Conservation (phyloP, 2,329 filamentous ascomycete species). For the Neoscytalidium dimidiatum region DNA sequence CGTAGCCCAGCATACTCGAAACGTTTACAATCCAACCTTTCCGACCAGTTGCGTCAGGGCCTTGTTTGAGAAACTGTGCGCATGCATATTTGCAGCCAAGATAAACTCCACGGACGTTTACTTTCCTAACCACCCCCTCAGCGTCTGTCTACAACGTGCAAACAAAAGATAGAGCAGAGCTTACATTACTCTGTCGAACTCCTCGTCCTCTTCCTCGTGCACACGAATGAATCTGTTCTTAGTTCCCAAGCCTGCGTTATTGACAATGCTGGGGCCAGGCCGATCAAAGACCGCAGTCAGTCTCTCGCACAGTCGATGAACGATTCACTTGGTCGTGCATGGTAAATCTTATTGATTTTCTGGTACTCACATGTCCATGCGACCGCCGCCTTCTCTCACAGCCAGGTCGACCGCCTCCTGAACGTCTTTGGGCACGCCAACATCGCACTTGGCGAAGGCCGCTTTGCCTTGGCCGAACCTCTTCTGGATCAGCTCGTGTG, state of each 20-base stretch:
- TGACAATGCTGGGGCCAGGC: constrained; percentile 26
- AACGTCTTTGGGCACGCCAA: constrained; percentile 27
- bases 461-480: constrained; percentile 13
- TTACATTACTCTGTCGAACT: constrained; percentile 11
- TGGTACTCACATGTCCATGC: constrained; percentile 32
- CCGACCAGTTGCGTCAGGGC: constrained; percentile 27
- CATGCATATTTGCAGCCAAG: constrained; percentile 42
- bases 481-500: constrained; percentile 22
- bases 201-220: constrained; percentile 3
- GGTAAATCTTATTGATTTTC: too few relatives aligned
- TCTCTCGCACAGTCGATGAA: neutral
- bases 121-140: constrained; percentile 25
- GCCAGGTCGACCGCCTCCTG: constrained; percentile 25
- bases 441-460: constrained; percentile 29
- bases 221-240: constrained; percentile 23
- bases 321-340: neutral
- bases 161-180: neutral
- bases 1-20: constrained; percentile 36
- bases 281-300: neutral
- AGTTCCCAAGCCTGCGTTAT: constrained; percentile 38
- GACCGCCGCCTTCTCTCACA: constrained; percentile 30
- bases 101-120: constrained; percentile 42
- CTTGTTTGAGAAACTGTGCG: constrained; percentile 40
- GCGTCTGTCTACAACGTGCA: neutral
- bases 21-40: constrained; percentile 44